Base-by-base conservation (phyloP, 371 early-diverging fungal genomes). In the Blakeslea trispora region DNA sequence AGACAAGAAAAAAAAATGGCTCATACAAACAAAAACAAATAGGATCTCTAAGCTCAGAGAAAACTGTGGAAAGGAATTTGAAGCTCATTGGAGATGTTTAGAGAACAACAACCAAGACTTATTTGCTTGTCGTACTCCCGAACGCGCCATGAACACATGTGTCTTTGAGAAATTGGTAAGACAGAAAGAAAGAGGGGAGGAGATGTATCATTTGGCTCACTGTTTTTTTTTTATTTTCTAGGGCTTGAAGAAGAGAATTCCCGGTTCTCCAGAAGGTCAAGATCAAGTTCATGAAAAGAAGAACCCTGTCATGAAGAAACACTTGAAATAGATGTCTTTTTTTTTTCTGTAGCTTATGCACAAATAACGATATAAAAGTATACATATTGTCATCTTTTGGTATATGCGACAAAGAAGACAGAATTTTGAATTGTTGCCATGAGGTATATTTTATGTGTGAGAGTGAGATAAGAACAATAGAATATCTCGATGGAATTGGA, bases 21-120 rank as follows among this genome's bases (percentile, higher is more conserved):
- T n/a, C n/a, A n/a, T n/a, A n/a, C n/a, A n/a, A n/a, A n/a, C n/a
- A n/a, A n/a, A n/a, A n/a, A n/a, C n/a, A n/a, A 19, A 17, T 72
- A 93, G 93, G 41, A 82, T 96, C 68, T 64, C 83, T 39, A 93
- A 95, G 75, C 81, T 96, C 63, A 85, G 94, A 71, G 89, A 86
- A 55, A 89, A 94, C 81, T 98, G 98, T 75, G 90, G 86, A 52
- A 79, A 83, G 59, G 86, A 92, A 64, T 97, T 93, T 80, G 87
- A 85, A 37, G 80, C 82, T 42, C 97, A 98, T 72, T 98, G 94
- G 92, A 81, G 91, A 68, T 97, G 97, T 71, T 75, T 97, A 61
- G 96, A 96, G 66, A 77, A 78, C 63, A 85, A 90, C 71, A 97
- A 98, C 74, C 94, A 95, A 68, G 87, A 91, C 56, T 86, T 87